phyloP scores from a whole-genome alignment of 192 early-diverging fungal species.

The Phycomyces blakesleeanus region DNA sequence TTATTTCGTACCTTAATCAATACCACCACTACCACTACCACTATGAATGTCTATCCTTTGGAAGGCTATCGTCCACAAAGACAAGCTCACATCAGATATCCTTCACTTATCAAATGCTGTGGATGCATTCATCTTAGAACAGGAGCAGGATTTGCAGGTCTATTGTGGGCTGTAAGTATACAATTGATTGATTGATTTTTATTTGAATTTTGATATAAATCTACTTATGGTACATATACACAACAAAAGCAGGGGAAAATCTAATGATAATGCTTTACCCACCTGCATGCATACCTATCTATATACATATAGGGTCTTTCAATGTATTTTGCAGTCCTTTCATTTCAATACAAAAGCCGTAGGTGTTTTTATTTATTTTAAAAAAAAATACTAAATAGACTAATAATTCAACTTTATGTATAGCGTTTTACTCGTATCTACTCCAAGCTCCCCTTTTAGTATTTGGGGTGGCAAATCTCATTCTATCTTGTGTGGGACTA shows the following conservation, averaged over 20 bases:
- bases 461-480: slow-evolving; percentile 15
- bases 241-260: too few relatives aligned
- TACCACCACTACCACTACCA: too few relatives aligned
- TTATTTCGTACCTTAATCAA: too few relatives aligned
- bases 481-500: slow-evolving; percentile 9
- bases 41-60: not conserved
- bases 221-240: too few relatives aligned
- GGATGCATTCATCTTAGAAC: slow-evolving; percentile 19
- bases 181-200: not conserved
- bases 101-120: slow-evolving; percentile 8
- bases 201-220: too few relatives aligned
- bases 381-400: too few relatives aligned
- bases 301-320: slow-evolving; percentile 20
- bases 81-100: not conserved
- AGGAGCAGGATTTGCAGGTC: not conserved
- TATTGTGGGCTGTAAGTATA: slow-evolving; percentile 22
- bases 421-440: slow-evolving; percentile 16
- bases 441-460: slow-evolving; percentile 2
- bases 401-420: not conserved
- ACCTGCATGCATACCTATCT: too few relatives aligned
- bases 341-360: slow-evolving; percentile 32
- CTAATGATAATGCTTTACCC: too few relatives aligned
- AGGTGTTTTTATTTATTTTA: too few relatives aligned
- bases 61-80: not conserved
- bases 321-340: slow-evolving; percentile 30